Conservation (phyloP, 2,329 filamentous ascomycete genomes). For the Sporothrix brasiliensis region DNA sequence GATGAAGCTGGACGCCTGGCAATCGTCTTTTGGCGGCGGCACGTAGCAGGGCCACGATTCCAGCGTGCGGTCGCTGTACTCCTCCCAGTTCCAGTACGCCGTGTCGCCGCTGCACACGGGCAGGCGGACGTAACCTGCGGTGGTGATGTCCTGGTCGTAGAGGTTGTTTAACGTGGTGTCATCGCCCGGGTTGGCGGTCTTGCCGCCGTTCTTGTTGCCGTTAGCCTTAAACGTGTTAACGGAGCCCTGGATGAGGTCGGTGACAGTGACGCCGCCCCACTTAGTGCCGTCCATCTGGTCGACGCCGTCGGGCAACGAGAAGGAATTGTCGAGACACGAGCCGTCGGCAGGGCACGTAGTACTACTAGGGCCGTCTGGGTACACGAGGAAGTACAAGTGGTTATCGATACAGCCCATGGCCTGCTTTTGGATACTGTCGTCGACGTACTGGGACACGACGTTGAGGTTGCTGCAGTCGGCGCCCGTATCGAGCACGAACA, state of each 20-base stretch:
- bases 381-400: constrained; percentile 42
- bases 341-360: neutral
- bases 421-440: constrained; percentile 29
- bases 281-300: constrained; percentile 36
- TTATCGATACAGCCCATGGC: constrained; percentile 39
- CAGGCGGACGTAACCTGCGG: constrained; percentile 44
- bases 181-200: constrained; percentile 38
- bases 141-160: constrained; percentile 41
- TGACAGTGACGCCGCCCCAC: constrained; percentile 40
- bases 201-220: constrained; percentile 42
- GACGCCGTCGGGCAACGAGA: constrained; percentile 41
- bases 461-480: constrained; percentile 37
- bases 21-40: constrained; percentile 38
- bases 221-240: constrained; percentile 41
- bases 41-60: constrained; percentile 44
- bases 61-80: constrained; percentile 35
- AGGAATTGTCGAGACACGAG: constrained; percentile 37
- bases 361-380: constrained; percentile 36
- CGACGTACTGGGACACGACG: constrained; percentile 38
- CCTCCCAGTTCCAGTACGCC: constrained; percentile 44
- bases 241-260: constrained; percentile 40
- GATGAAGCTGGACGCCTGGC: constrained; percentile 42
- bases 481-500: constrained; percentile 45
- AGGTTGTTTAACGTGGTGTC: constrained; percentile 37
- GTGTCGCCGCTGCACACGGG: constrained; percentile 46